These are phyloP conservation scores for Ceratocystis eucalypticola DNA, from an alignment of 2,329 filamentous ascomycete genomes.

Conservation along the genomic window DNA sequence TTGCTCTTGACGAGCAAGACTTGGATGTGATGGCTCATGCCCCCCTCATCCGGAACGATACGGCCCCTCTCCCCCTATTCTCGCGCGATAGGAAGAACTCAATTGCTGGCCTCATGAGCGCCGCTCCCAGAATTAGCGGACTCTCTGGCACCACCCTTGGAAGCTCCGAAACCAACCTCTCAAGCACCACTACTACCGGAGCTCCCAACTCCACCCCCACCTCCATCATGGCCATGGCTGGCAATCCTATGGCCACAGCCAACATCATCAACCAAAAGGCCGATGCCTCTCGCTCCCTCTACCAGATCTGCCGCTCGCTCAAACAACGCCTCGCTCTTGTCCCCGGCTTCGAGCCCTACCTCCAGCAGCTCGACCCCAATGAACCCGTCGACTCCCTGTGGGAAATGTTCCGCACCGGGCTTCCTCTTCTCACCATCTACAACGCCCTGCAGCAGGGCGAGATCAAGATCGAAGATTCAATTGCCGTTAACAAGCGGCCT, in stretches of 20 bases:
- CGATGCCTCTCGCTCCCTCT: slow-evolving; percentile 80
- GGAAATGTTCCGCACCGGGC: slow-evolving; percentile 71
- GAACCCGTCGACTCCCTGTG: slow-evolving; percentile 82
- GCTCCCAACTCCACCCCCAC: slow-evolving; percentile 3
- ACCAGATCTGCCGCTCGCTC: slow-evolving; percentile 83
- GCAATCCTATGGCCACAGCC: slow-evolving; percentile 60
- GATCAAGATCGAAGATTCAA: slow-evolving; percentile 51
- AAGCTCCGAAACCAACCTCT: slow-evolving; percentile 39
- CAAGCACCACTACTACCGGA: slow-evolving; percentile 26
- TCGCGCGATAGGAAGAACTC: slow-evolving; percentile 35
- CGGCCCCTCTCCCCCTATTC: slow-evolving; percentile 42
- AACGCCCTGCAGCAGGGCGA: slow-evolving; percentile 65
- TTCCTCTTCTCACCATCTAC: slow-evolving; percentile 77
- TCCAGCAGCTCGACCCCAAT: slow-evolving; percentile 56
- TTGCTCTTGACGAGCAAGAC: slow-evolving; percentile 17
- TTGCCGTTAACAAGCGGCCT: slow-evolving; percentile 58
- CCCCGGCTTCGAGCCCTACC: slow-evolving; percentile 63
- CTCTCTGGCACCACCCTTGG: slow-evolving; percentile 47
- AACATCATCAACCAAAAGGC: slow-evolving; percentile 97
- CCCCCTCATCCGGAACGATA: slow-evolving; percentile 45
- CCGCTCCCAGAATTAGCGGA: slow-evolving; percentile 45
- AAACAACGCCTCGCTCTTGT: slow-evolving; percentile 71
- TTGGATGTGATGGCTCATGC: slow-evolving; percentile 41
- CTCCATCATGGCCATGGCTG: slow-evolving; percentile 32
- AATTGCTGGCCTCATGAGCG: slow-evolving; percentile 36